A percentile compares a stretch with the other conserved stretches of the same genome.
These are phyloP conservation scores for Akanthomyces muscarius DNA, from an alignment of 2,329 filamentous ascomycete genomes.

Conservation along the genomic window DNA sequence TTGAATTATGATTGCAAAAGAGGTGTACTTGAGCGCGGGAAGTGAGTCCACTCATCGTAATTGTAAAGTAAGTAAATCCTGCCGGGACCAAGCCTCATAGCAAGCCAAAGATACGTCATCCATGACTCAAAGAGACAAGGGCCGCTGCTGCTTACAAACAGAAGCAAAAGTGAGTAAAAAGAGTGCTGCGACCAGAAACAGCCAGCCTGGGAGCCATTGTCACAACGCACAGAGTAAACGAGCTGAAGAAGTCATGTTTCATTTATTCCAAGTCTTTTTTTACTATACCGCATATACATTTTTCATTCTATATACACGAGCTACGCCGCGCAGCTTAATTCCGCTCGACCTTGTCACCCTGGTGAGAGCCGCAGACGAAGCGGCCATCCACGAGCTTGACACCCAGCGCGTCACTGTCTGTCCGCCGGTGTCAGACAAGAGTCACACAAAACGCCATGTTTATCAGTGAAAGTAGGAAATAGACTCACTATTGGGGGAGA, in stretches of 20 bases:
- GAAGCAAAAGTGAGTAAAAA: too few species aligned
- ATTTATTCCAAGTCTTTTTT: not conserved
- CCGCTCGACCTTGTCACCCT: not conserved
- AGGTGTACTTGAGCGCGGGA: not conserved
- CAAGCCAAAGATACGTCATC: not conserved
- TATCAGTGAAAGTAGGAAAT: too few species aligned
- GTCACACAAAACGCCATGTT: too few species aligned
- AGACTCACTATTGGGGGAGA: not conserved
- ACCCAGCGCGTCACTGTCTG: too few species aligned
- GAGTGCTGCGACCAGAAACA: too few species aligned
- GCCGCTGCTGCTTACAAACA: too few species aligned
- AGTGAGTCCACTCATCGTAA: too few species aligned
- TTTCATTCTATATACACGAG: not conserved
- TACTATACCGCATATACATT: not conserved
- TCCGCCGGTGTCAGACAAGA: not conserved
- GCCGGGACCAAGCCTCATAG: not conserved
- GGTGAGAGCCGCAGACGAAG: constrained; percentile 10
- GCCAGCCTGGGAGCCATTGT: too few species aligned
- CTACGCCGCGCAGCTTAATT: not conserved
- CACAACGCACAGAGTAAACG: too few species aligned
- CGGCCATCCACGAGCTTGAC: constrained; percentile 1
- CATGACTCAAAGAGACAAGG: not conserved
- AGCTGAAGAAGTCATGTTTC: too few species aligned
- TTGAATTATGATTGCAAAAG: not conserved
- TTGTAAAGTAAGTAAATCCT: not conserved